Evolutionary conservation across 2,329 filamentous ascomycete genomes (phyloP), one percentile per base, ranked within the genome.

Genomic region (Phaeomoniella chlamydospora): DNA sequence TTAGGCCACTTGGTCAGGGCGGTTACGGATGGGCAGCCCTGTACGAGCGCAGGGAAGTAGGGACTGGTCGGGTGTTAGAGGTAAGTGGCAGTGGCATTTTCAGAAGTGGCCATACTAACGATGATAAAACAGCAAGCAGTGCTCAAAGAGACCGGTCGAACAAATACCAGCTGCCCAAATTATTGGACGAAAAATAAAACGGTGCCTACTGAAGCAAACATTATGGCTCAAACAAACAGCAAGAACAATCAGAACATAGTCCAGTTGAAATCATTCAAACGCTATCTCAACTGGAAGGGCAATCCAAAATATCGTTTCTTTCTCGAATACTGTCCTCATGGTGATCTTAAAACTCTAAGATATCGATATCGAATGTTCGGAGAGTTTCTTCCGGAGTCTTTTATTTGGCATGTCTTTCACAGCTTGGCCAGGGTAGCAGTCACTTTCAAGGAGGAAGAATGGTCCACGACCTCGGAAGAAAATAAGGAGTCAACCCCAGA

Each of bases 321-420:
- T 22, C 19, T 45, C 6, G 45, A 45, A 29, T 41, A 36, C 33
- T 40, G 41, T 17, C 40, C 37, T 2, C 34, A 43, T 31, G 43
- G 40, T 2, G 31, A 15, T 22, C 41, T 46, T 6, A 11, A 30
- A 4, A 39, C 14, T 10, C 32, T 46, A 4, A 16, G 35, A 14
- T 14, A 18, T 4, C 34, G 36, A 2, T 46, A 46, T 29, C 39
- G 40, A 9, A 35, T 34, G n/a, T 45, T 41, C 38, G 34, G 43
- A 14, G 36, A 33, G 14, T 40, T 38, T 14, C 31, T 46, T 10
- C 44, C 44, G 2, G 44, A 46, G 35, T 22, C 39, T 4, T 46
- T 45, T 18, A 19, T 46, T 13, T 46, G 44, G 44, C 36, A 45
- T 11, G 37, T 46, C n/a, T 44, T 46, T 33, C 11, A 40, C 18